phyloP scores from a whole-genome alignment of 2,329 filamentous ascomycete species.

The Coniochaeta prunicola region DNA sequence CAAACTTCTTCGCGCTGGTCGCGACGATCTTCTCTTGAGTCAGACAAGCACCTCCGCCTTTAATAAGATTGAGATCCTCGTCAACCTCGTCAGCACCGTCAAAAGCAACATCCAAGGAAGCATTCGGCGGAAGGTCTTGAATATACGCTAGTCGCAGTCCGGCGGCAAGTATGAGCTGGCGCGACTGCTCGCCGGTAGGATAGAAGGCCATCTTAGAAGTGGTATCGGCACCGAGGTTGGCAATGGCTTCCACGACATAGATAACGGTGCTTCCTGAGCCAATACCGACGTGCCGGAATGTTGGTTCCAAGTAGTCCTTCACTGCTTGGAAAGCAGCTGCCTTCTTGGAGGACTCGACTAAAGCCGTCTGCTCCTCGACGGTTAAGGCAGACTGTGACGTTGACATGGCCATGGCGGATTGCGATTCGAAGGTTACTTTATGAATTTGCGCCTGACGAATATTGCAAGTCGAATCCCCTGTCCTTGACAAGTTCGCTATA shows the following conservation, averaged over 20 bases:
- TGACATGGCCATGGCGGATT: slow-evolving; percentile 1
- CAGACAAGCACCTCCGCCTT: slow-evolving; percentile 93
- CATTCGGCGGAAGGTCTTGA: slow-evolving; percentile 55
- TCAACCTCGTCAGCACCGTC: slow-evolving; percentile 98
- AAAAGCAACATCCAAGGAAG: slow-evolving; percentile 79
- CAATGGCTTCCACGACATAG: slow-evolving; percentile 79
- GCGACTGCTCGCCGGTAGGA: slow-evolving; percentile 87
- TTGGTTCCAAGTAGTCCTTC: slow-evolving; percentile 59
- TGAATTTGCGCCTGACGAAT: not conserved
- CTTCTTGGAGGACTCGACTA: slow-evolving; percentile 67
- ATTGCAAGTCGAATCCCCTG: not conserved
- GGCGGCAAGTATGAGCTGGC: slow-evolving; percentile 74
- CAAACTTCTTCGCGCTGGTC: slow-evolving; percentile 72
- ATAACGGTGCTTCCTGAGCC: slow-evolving; percentile 77
- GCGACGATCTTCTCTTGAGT: slow-evolving; percentile 98
- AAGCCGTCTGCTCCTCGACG: slow-evolving; percentile 17
- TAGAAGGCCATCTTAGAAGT: slow-evolving; percentile 71
- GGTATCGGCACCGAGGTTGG: slow-evolving; percentile 45
- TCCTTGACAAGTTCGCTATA: no score
- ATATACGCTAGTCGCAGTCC: slow-evolving; percentile 72
- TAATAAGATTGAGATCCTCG: slow-evolving; percentile 90
- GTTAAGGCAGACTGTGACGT: not conserved
- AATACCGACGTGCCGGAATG: slow-evolving; percentile 64
- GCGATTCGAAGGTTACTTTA: not conserved
- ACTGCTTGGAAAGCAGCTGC: slow-evolving; percentile 69